Percentiles rank a stretch among this genome's conserved stretches.
phyloP scores from a whole-genome alignment of 306 rosid genomes.

The Prunus kanzakura region DNA sequence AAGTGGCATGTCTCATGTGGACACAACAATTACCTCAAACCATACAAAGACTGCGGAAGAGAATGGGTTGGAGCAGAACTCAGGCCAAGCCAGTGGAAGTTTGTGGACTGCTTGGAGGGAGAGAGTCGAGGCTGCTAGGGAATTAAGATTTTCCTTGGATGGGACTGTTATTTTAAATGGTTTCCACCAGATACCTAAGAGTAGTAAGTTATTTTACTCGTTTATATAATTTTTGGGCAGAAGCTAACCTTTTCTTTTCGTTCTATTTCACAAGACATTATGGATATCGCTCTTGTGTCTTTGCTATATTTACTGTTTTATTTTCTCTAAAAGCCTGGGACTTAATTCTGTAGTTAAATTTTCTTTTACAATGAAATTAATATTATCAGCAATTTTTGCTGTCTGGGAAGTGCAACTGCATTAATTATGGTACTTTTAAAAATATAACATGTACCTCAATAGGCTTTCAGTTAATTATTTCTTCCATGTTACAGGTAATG shows the following conservation, averaged over 20 bases:
- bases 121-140: constrained; percentile 75
- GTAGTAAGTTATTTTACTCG: constrained; percentile 42
- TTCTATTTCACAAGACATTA: background rate
- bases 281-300: background rate
- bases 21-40: constrained; percentile 24
- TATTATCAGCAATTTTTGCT: background rate
- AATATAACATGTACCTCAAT: background rate
- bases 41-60: constrained; percentile 21
- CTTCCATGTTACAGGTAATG: constrained; percentile 29
- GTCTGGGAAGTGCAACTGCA: background rate
- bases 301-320: background rate
- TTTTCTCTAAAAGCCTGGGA: background rate
- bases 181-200: constrained; percentile 26
- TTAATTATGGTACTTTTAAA: background rate
- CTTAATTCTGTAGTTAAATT: background rate
- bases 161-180: constrained; percentile 57
- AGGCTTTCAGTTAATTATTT: background rate
- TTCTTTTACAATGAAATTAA: background rate
- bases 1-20: constrained; percentile 21
- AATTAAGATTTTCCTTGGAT: constrained; percentile 67
- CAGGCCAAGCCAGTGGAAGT: constrained; percentile 38
- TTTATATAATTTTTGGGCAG: background rate
- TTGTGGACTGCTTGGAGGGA: constrained; percentile 83
- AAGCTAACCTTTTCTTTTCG: background rate
- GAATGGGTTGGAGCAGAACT: constrained; percentile 25